A percentile compares a stretch with the other conserved stretches of the same genome.
phyloP scores from a whole-genome alignment of 495 filamentous ascomycete genomes.

The Lasiosphaeria hispida region DNA sequence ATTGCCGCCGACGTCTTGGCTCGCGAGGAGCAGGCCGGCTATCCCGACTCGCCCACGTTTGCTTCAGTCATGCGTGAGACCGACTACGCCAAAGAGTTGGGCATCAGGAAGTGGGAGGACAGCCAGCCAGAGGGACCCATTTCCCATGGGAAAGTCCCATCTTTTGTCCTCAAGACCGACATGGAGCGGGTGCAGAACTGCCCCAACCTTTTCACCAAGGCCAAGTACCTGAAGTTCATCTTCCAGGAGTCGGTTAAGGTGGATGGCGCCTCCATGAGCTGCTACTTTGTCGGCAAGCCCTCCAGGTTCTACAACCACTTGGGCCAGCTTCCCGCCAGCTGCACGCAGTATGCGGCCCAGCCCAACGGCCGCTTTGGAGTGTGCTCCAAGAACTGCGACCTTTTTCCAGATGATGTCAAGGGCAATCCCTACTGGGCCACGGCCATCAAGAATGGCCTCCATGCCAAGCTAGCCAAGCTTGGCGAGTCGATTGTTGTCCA shows the following conservation, averaged over 20 bases:
- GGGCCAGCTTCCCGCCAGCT: not conserved
- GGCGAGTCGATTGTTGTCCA: slow-evolving; percentile 23
- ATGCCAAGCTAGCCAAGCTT: slow-evolving; percentile 9
- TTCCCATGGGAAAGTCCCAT: slow-evolving; percentile 6
- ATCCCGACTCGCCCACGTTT: too few relatives aligned
- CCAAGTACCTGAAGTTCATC: slow-evolving; percentile 13
- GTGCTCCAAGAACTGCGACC: slow-evolving; percentile 22
- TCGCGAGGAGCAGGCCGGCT: not conserved
- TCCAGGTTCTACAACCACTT: slow-evolving; percentile 12
- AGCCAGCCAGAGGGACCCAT: not conserved
- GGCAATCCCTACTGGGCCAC: slow-evolving; percentile 18
- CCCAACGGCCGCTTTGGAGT: slow-evolving; percentile 28
- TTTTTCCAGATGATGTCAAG: not conserved
- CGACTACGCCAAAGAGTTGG: slow-evolving; percentile 14
- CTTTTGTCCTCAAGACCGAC: slow-evolving; percentile 23
- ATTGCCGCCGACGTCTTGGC: slow-evolving; percentile 2
- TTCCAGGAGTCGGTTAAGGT: slow-evolving; percentile 31
- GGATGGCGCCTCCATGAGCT: slow-evolving; percentile 25
- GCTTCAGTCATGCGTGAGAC: not conserved
- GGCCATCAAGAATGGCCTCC: slow-evolving; percentile 12
- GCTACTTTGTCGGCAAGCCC: slow-evolving; percentile 21
- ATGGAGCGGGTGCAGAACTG: slow-evolving; percentile 28
- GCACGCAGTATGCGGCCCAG: slow-evolving; percentile 1
- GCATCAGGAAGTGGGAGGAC: slow-evolving; percentile 16
- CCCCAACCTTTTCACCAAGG: slow-evolving; percentile 30